Conservation (phyloP, 2,329 filamentous ascomycete genomes). For the Ilyonectria destructans region DNA sequence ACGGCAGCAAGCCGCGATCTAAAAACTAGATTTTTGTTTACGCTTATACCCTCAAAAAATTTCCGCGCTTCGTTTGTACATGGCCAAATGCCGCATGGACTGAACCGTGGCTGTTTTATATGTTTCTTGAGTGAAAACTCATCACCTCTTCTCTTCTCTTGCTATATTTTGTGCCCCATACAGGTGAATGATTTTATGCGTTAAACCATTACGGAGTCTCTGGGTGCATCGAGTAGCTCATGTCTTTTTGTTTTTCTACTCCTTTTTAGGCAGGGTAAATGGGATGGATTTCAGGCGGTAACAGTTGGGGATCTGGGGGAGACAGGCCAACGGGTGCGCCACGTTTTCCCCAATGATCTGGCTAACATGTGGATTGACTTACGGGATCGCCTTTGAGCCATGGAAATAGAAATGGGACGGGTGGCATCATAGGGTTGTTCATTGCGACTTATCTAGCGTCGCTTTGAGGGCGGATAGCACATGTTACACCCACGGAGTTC, state of each 20-base stretch:
- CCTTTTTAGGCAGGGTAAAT: conserved; percentile 2
- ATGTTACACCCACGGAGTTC: background rate
- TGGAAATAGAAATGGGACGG: conserved; percentile 6
- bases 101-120: conserved; percentile 18
- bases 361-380: conserved; percentile 3
- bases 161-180: conserved; percentile 6
- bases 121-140: background rate
- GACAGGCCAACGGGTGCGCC: background rate
- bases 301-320: background rate
- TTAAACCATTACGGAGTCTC: conserved; percentile 32
- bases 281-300: conserved; percentile 9
- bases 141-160: background rate
- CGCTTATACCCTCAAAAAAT: conserved; percentile 29
- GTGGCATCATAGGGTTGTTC: conserved; percentile 29
- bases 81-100: conserved; percentile 19
- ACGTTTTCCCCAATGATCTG: background rate
- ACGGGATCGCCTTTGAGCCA: conserved; percentile 22
- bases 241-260: conserved; percentile 18
- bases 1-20: conserved; percentile 47
- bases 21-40: conserved; percentile 46
- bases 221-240: conserved; percentile 24
- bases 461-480: conserved; percentile 6
- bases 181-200: conserved; percentile 11
- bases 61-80: conserved; percentile 23
- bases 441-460: conserved; percentile 20